A percentile compares a stretch with the other conserved stretches of the same genome.
Conservation (phyloP, 73 alveolate species). For the Paramecium biaurelia region DNA sequence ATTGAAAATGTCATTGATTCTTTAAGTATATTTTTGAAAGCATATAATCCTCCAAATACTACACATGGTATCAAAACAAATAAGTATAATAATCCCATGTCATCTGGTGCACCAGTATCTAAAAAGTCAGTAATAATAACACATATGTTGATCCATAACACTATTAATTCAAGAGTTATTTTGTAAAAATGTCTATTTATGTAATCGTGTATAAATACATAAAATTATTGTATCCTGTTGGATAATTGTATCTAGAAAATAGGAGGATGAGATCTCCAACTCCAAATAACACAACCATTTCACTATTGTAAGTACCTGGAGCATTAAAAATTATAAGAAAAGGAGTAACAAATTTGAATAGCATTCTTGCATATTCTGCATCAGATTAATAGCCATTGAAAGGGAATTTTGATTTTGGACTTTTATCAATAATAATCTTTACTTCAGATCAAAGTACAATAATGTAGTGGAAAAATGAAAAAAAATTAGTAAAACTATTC, state of each 20-base stretch:
- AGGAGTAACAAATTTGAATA: slow-evolving; percentile 4
- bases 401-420: slow-evolving; percentile 47
- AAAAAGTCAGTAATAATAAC: slow-evolving; percentile 6
- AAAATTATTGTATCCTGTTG: not conserved
- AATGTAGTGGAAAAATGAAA: not conserved
- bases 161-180: not conserved
- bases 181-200: not conserved
- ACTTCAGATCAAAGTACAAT: slow-evolving; percentile 27
- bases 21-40: not conserved
- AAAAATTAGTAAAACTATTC: not conserved
- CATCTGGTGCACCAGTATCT: slow-evolving; percentile 26
- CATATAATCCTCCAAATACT: slow-evolving; percentile 23
- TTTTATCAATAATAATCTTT: not conserved
- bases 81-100: slow-evolving; percentile 10
- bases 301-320: slow-evolving; percentile 39
- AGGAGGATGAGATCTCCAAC: not conserved
- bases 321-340: slow-evolving; percentile 32
- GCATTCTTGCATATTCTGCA: slow-evolving; percentile 40
- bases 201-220: not conserved
- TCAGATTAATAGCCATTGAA: slow-evolving; percentile 45
- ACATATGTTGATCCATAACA: not conserved
- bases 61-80: slow-evolving; percentile 27
- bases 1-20: slow-evolving; percentile 16
- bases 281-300: slow-evolving; percentile 20
- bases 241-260: slow-evolving; percentile 23